A percentile compares a stretch with the other conserved stretches of the same genome.
Conservation (phyloP, 1,284 basidiomycete genomes). For the Leucoagaricus sp. region DNA sequence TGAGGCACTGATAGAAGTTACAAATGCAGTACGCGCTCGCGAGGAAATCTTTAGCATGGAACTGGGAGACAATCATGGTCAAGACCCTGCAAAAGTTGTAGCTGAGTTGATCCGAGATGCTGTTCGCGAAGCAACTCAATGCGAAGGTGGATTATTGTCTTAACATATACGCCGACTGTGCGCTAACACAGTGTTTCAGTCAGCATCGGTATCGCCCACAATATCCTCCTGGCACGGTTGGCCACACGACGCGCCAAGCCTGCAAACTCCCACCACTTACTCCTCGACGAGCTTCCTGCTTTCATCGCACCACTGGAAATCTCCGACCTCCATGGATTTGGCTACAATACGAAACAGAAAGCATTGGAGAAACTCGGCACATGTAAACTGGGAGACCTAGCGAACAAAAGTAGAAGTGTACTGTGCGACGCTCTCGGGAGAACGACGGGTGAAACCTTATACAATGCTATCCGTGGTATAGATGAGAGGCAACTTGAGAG, state of each 20-base stretch:
- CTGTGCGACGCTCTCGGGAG: slow-evolving; percentile 81
- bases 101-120: slow-evolving; percentile 82
- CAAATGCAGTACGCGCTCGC: slow-evolving; percentile 52
- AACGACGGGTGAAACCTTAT: slow-evolving; percentile 82
- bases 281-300: slow-evolving; percentile 49
- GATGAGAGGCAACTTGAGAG: slow-evolving; percentile 82
- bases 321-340: slow-evolving; percentile 88
- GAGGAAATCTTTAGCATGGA: slow-evolving; percentile 16
- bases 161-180: no score
- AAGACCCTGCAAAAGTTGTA: slow-evolving; percentile 69
- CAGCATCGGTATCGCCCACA: slow-evolving; percentile 90
- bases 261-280: slow-evolving; percentile 79
- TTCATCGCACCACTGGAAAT: slow-evolving; percentile 82
- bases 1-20: slow-evolving; percentile 92
- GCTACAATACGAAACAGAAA: slow-evolving; percentile 72
- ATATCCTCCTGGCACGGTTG: slow-evolving; percentile 90
- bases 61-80: slow-evolving; percentile 3
- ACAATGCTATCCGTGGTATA: slow-evolving; percentile 81
- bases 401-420: slow-evolving; percentile 57
- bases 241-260: slow-evolving; percentile 94
- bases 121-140: slow-evolving; percentile 77
- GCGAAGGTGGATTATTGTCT: slow-evolving; percentile 61
- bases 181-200: slow-evolving; percentile 51
- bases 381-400: slow-evolving; percentile 70
- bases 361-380: slow-evolving; percentile 76